Conservation (phyloP, 2,329 filamentous ascomycete species). For the Verticillium klebahnii region DNA sequence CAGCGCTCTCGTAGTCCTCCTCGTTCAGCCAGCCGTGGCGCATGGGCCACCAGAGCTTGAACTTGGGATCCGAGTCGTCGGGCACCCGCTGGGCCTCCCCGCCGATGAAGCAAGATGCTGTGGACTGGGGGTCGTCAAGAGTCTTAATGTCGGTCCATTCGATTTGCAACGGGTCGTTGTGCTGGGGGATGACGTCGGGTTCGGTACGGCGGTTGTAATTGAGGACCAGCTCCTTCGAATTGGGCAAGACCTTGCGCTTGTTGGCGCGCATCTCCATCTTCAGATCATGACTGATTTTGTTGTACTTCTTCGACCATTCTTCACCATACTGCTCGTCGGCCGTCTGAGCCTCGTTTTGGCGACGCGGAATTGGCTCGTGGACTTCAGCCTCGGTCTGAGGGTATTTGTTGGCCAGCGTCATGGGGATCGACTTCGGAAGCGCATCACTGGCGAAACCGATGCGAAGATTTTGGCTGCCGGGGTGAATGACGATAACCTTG, state of each 20-base stretch:
- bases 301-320: constrained; percentile 72
- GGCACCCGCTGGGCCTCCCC: constrained; percentile 80
- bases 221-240: constrained; percentile 90
- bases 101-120: constrained; percentile 68
- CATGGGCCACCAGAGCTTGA: constrained; percentile 91
- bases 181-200: constrained; percentile 83
- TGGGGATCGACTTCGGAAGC: constrained; percentile 87
- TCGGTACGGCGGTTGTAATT: constrained; percentile 87
- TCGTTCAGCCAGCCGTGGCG: constrained; percentile 86
- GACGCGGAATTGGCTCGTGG: constrained; percentile 70
- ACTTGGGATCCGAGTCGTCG: constrained; percentile 82
- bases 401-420: constrained; percentile 81
- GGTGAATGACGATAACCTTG: constrained; percentile 91
- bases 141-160: constrained; percentile 86
- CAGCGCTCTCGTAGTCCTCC: constrained; percentile 74
- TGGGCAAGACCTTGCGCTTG: constrained; percentile 93
- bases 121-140: constrained; percentile 59
- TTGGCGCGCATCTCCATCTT: constrained; percentile 88
- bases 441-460: constrained; percentile 96
- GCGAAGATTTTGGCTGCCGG: constrained; percentile 90
- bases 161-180: constrained; percentile 90
- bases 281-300: constrained; percentile 78
- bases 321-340: constrained; percentile 82
- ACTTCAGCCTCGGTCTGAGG: constrained; percentile 78
- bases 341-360: constrained; percentile 57